A percentile compares a stretch with the other conserved stretches of the same genome.
These are phyloP conservation scores for Evansstolkia leycettana DNA, from an alignment of 495 filamentous ascomycete species.

Conservation along the genomic window DNA sequence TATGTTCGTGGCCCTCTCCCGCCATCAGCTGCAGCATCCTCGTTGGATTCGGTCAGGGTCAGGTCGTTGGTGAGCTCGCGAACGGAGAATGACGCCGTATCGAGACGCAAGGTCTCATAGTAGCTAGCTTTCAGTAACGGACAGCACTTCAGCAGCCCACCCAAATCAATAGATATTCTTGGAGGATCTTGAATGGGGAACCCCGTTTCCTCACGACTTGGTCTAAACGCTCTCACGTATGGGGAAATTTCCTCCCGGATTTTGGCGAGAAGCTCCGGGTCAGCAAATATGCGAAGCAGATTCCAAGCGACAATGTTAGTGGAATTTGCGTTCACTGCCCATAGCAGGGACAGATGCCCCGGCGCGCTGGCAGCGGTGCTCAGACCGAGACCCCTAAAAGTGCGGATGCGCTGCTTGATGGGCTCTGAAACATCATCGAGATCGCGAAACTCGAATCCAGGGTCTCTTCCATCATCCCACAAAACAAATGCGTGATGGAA, in stretches of 20 bases:
- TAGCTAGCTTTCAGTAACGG: constrained; percentile 40
- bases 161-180: constrained; percentile 31
- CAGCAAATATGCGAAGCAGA: constrained; percentile 38
- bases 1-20: constrained; percentile 24
- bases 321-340: constrained; percentile 40
- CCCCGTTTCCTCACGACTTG: constrained; percentile 31
- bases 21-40: constrained; percentile 18
- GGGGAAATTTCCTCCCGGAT: constrained; percentile 41
- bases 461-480: constrained; percentile 31
- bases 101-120: constrained; percentile 41
- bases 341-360: constrained; percentile 32
- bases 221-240: constrained; percentile 31
- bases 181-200: constrained; percentile 41
- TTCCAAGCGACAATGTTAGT: constrained; percentile 45
- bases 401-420: constrained; percentile 29
- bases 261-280: constrained; percentile 27
- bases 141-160: constrained; percentile 32
- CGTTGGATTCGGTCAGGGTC: constrained; percentile 28
- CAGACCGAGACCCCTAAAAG: constrained; percentile 21
- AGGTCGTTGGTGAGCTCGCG: constrained; percentile 31
- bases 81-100: constrained; percentile 34
- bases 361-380: constrained; percentile 20
- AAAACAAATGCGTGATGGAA: constrained; percentile 39
- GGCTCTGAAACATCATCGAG: constrained; percentile 39
- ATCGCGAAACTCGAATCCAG: constrained; percentile 37